Conservation (phyloP, 2,329 filamentous ascomycete species). For the Westerdykella sp. region DNA sequence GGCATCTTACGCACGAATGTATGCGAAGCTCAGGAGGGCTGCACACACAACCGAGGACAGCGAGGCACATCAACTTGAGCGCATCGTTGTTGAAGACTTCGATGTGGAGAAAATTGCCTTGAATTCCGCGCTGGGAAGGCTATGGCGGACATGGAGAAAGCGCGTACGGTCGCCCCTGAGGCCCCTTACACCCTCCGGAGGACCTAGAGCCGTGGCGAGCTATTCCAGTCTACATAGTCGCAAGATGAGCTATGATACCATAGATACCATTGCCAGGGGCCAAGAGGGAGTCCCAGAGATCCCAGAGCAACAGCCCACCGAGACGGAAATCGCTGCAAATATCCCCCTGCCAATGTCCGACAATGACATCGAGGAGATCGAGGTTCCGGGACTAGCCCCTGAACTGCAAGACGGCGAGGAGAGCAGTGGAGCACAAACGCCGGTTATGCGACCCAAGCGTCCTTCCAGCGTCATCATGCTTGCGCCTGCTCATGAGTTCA, state of each 20-base stretch:
- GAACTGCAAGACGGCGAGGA: conserved; percentile 53
- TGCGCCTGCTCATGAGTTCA: conserved; percentile 15
- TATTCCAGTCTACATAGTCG: conserved; percentile 27
- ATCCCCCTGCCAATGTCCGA: conserved; percentile 64
- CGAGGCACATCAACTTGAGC: conserved; percentile 55
- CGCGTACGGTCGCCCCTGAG: conserved; percentile 50
- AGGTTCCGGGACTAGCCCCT: conserved; percentile 64
- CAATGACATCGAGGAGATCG: conserved; percentile 72
- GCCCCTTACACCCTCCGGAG: conserved; percentile 19
- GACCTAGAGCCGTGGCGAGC: conserved; percentile 23
- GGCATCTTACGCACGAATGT: conserved; percentile 64
- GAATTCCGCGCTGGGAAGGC: conserved; percentile 76
- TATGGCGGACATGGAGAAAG: conserved; percentile 97
- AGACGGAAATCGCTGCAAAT: conserved; percentile 47
- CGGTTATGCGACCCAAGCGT: conserved; percentile 19
- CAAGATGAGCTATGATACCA: conserved; percentile 24
- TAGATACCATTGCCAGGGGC: conserved; percentile 16
- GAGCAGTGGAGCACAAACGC: conserved; percentile 19
- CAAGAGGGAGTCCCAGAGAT: conserved; percentile 19
- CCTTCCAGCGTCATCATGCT: conserved; percentile 29
- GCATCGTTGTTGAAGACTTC: conserved; percentile 76
- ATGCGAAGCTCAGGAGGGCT: conserved; percentile 37
- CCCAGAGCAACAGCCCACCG: conserved; percentile 40
- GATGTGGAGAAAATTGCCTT: conserved; percentile 92
- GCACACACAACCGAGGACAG: conserved; percentile 34